These are phyloP conservation scores for Marasmius fiardii DNA, from an alignment of 1,284 basidiomycete genomes.

Conservation along the genomic window DNA sequence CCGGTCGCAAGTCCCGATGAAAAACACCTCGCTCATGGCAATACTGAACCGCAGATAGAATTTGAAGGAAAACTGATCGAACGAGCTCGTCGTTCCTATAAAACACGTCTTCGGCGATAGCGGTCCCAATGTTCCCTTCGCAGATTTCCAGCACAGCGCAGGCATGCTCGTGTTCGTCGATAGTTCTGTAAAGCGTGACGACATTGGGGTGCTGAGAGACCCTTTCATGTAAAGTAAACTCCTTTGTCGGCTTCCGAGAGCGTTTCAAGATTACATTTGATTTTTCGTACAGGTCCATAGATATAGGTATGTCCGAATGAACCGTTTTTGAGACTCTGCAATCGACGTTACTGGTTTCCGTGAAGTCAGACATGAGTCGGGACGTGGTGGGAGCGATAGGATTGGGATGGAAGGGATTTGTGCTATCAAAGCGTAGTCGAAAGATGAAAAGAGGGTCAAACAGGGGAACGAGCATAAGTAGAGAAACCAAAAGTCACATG, in stretches of 20 bases:
- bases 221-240: conserved; percentile 65
- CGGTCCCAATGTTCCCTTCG: conserved; percentile 27
- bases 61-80: conserved; percentile 49
- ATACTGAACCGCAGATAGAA: conserved; percentile 61
- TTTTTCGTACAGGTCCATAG: too few relatives aligned
- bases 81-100: conserved; percentile 40
- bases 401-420: conserved; percentile 4
- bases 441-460: too few relatives aligned
- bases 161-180: conserved; percentile 51
- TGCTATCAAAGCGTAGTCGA: too few relatives aligned
- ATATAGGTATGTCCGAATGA: too few relatives aligned
- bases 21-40: conserved; percentile 57
- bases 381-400: too few relatives aligned
- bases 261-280: too few relatives aligned
- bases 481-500: too few relatives aligned
- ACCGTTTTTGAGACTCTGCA: too few relatives aligned
- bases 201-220: conserved; percentile 76
- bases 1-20: conserved; percentile 74
- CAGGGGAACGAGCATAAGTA: too few relatives aligned
- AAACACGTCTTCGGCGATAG: conserved; percentile 20
- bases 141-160: conserved; percentile 62
- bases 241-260: too few relatives aligned
- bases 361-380: too few relatives aligned
- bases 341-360: too few relatives aligned
- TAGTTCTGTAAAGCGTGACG: conserved; percentile 73